These are phyloP conservation scores for Alternaria atra DNA, from an alignment of 2,329 filamentous ascomycete species.

Conservation along the genomic window DNA sequence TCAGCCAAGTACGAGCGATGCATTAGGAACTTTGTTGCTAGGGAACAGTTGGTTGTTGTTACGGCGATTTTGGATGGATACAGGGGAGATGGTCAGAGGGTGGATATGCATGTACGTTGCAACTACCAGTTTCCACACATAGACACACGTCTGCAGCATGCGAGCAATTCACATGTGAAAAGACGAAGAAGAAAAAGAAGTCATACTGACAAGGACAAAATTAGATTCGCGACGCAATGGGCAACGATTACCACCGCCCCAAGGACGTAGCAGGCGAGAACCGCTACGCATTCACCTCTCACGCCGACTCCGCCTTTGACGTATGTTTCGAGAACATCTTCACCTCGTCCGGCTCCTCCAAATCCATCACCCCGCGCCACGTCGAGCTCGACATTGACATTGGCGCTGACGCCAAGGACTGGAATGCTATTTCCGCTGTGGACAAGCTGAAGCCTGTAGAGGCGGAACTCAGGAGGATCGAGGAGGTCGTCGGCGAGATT, in stretches of 20 bases:
- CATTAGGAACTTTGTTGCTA: slow-evolving; percentile 93
- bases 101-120: slow-evolving; percentile 89
- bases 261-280: slow-evolving; percentile 92
- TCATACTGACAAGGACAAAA: slow-evolving; percentile 10
- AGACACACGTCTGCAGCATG: background rate
- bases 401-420: slow-evolving; percentile 96
- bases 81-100: slow-evolving; percentile 88
- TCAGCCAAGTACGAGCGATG: slow-evolving; percentile 78
- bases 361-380: slow-evolving; percentile 63
- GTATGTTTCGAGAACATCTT: slow-evolving; percentile 94
- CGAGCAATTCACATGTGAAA: background rate
- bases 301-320: slow-evolving; percentile 91
- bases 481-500: slow-evolving; percentile 88
- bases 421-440: slow-evolving; percentile 92
- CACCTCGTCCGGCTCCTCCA: slow-evolving; percentile 50
- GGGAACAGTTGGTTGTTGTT: slow-evolving; percentile 93
- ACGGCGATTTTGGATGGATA: slow-evolving; percentile 86
- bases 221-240: slow-evolving; percentile 92
- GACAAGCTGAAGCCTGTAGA: slow-evolving; percentile 99
- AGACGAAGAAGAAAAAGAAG: background rate
- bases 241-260: slow-evolving; percentile 93
- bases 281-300: slow-evolving; percentile 91
- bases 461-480: slow-evolving; percentile 89
- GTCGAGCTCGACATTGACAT: slow-evolving; percentile 96
- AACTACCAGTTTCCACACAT: background rate